A percentile compares a stretch with the other conserved stretches of the same genome.
Evolutionary conservation across 192 early-diverging fungal species (phyloP).

Genomic region (Gaertneriomyces semiglobifer): DNA sequence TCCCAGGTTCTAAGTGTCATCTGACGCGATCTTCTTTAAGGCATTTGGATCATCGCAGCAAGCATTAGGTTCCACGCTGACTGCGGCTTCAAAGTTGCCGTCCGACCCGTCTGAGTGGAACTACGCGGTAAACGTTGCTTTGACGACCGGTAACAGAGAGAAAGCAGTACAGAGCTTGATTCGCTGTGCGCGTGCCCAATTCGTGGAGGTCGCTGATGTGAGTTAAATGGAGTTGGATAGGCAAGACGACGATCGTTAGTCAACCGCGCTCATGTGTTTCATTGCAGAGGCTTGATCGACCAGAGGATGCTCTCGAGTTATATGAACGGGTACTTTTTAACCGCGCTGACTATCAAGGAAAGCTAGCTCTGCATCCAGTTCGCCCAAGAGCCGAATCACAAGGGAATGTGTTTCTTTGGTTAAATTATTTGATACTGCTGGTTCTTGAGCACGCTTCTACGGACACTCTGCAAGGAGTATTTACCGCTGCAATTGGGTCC

Average conservation of each 20-base stretch:
- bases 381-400: not conserved
- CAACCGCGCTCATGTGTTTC: not conserved
- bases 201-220: constrained; percentile 8
- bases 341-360: not conserved
- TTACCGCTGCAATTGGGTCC: constrained; percentile 11
- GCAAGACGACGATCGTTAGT: not conserved
- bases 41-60: not conserved
- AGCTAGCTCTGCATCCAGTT: constrained; percentile 13
- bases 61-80: not conserved
- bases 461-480: constrained; percentile 6
- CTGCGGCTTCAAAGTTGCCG: not conserved
- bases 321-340: constrained; percentile 16
- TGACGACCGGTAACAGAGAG: constrained; percentile 1
- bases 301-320: constrained; percentile 7
- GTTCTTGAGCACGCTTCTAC: not conserved
- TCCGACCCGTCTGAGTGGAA: constrained; percentile 18
- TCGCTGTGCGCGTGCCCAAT: constrained; percentile 14
- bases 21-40: not conserved
- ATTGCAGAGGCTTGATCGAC: not conserved
- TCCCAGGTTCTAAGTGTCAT: not conserved
- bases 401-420: constrained; percentile 18
- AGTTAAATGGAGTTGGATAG: not conserved
- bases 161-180: constrained; percentile 2
- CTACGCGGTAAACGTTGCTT: constrained; percentile 6
- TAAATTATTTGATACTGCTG: constrained; percentile 25